These are phyloP conservation scores for Nitzschia sp. DNA, from an alignment of 108 stramenopile species.

Conservation along the genomic window DNA sequence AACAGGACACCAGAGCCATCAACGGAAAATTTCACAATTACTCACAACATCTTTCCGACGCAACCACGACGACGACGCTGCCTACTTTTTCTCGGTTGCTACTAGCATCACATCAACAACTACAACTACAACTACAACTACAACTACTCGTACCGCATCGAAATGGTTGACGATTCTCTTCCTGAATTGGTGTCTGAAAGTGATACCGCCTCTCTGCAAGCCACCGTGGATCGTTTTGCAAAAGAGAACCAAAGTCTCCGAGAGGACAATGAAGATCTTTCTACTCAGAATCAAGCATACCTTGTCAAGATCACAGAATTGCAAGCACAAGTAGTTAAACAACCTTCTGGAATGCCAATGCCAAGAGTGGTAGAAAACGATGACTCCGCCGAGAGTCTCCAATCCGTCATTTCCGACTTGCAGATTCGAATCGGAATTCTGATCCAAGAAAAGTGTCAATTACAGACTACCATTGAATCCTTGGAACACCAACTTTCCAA, in stretches of 20 bases:
- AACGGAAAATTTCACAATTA: too few species aligned
- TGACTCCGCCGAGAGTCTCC: not conserved
- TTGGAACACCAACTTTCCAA: not conserved
- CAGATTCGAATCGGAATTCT: not conserved
- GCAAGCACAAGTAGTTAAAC: not conserved
- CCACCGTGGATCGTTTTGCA: not conserved
- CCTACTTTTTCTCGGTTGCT: too few species aligned
- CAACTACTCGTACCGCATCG: too few species aligned
- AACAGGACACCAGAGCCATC: too few species aligned
- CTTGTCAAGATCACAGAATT: constrained; percentile 1
- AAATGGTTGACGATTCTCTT: too few species aligned
- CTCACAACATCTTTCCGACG: too few species aligned
- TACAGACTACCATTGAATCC: not conserved
- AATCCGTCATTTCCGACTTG: not conserved
- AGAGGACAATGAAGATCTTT: not conserved
- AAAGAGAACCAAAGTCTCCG: not conserved
- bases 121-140: too few species aligned
- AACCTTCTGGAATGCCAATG: not conserved
- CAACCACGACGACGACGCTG: too few species aligned
- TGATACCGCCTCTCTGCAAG: not conserved
- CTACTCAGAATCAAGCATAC: not conserved
- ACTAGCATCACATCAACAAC: too few species aligned
- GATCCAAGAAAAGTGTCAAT: not conserved
- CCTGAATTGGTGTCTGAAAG: too few species aligned
- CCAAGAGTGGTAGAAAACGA: not conserved